Evolutionary conservation across 495 filamentous ascomycete species (phyloP).

Genomic region (Penicillium ochrochloron): DNA sequence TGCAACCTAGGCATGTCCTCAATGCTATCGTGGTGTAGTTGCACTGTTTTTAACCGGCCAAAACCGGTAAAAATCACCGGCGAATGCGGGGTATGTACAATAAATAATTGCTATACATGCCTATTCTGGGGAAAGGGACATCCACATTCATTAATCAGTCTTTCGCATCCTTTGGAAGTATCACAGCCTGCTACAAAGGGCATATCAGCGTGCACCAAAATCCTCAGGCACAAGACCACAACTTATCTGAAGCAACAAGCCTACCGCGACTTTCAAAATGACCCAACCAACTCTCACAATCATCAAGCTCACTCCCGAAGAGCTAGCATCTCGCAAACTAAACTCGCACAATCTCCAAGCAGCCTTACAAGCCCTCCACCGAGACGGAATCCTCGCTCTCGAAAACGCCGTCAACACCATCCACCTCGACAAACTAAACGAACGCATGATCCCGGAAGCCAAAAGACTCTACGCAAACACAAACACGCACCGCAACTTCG

Average conservation of each 20-base stretch:
- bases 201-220: background rate
- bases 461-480: conserved; percentile 41
- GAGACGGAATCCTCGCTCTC: conserved; percentile 58
- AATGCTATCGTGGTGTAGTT: background rate
- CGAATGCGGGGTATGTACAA: background rate
- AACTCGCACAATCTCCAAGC: conserved; percentile 52
- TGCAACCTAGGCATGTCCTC: too few relatives aligned
- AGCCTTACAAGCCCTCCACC: conserved; percentile 50
- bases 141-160: background rate
- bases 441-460: conserved; percentile 57
- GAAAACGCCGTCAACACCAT: conserved; percentile 48
- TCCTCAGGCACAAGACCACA: background rate
- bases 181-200: background rate
- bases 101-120: background rate
- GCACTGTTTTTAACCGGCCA: background rate
- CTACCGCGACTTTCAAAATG: background rate
- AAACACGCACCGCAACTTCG: conserved; percentile 54
- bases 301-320: conserved; percentile 23
- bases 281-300: conserved; percentile 11
- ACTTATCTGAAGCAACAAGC: background rate
- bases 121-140: background rate
- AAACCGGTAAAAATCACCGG: background rate
- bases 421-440: conserved; percentile 54
- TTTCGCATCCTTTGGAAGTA: background rate
- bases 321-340: conserved; percentile 31